A percentile compares a stretch with the other conserved stretches of the same genome.
phyloP scores from a whole-genome alignment of 495 filamentous ascomycete genomes.

The Annulohypoxylon bovei region DNA sequence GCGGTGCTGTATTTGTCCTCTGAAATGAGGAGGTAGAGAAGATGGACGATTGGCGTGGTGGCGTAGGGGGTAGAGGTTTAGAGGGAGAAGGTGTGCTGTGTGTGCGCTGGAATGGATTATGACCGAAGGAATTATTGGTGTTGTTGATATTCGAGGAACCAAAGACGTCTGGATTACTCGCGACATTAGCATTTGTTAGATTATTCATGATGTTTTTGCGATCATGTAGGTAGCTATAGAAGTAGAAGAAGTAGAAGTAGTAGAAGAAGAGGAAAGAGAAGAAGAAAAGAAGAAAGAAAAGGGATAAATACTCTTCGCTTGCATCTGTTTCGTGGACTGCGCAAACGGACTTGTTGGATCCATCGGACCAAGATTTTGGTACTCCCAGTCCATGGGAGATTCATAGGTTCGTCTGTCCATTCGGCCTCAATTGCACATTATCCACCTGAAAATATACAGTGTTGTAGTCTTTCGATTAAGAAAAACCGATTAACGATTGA shows the following conservation, averaged over 20 bases:
- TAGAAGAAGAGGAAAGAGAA: neutral
- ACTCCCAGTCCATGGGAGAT: constrained; percentile 63
- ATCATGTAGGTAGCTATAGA: neutral
- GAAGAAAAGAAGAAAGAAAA: neutral
- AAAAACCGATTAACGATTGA: constrained; percentile 1
- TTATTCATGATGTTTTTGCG: constrained; percentile 1
- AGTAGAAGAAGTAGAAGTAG: constrained; percentile 2
- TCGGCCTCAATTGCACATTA: constrained; percentile 1
- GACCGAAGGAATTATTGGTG: constrained; percentile 21
- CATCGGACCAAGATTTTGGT: constrained; percentile 54
- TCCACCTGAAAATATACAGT: constrained; percentile 3
- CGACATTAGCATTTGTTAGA: neutral
- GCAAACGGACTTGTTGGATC: constrained; percentile 60
- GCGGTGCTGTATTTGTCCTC: constrained; percentile 51
- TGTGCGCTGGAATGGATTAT: constrained; percentile 50
- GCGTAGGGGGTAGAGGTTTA: constrained; percentile 50
- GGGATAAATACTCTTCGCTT: constrained; percentile 29
- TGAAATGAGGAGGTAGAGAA: constrained; percentile 51
- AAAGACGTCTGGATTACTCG: constrained; percentile 25
- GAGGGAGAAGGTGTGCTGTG: constrained; percentile 47
- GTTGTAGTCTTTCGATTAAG: neutral
- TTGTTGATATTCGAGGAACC: constrained; percentile 27
- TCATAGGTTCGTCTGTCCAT: constrained; percentile 59
- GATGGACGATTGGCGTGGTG: constrained; percentile 44
- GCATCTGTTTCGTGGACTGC: constrained; percentile 43